Evolutionary conservation across 192 early-diverging fungal species (phyloP).

Genomic region (Rhizoclosmatium globosum): DNA sequence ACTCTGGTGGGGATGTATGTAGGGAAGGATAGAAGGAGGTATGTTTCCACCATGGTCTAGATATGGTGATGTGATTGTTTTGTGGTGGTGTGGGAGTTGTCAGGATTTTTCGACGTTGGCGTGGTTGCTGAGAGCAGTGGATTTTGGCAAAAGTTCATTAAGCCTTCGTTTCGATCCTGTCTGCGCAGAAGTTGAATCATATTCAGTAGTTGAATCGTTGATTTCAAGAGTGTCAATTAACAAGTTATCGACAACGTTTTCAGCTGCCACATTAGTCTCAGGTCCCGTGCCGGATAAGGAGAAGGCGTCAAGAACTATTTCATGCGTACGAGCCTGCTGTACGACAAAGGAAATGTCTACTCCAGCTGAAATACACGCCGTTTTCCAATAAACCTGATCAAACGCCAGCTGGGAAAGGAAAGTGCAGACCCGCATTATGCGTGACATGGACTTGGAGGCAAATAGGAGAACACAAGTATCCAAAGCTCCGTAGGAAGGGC

Average conservation of each 20-base stretch:
- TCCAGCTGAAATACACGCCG: slow-evolving; percentile 11
- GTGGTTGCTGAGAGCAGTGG: not conserved
- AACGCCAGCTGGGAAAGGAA: slow-evolving; percentile 14
- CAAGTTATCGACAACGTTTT: not conserved
- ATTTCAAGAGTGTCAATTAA: not conserved
- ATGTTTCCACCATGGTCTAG: slow-evolving; percentile 7
- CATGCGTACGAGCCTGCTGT: not conserved
- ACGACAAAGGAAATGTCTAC: slow-evolving; percentile 8
- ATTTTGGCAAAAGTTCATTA: not conserved
- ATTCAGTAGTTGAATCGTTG: not conserved
- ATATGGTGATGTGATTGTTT: too few relatives aligned
- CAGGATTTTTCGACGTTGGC: slow-evolving; percentile 14
- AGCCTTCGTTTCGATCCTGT: slow-evolving; percentile 1
- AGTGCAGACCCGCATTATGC: slow-evolving; percentile 1
- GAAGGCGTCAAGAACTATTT: not conserved
- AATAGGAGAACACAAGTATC: slow-evolving; percentile 2
- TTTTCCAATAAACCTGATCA: slow-evolving; percentile 33
- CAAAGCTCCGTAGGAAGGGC: slow-evolving; percentile 22
- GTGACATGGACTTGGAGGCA: slow-evolving; percentile 13
- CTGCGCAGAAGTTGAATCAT: not conserved
- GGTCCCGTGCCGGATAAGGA: not conserved
- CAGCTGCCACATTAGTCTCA: not conserved
- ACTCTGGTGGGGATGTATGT: not conserved
- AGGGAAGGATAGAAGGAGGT: not conserved
- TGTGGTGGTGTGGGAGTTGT: not conserved